Conservation (phyloP, 495 filamentous ascomycete species). For the Talaromyces thailandensis region DNA sequence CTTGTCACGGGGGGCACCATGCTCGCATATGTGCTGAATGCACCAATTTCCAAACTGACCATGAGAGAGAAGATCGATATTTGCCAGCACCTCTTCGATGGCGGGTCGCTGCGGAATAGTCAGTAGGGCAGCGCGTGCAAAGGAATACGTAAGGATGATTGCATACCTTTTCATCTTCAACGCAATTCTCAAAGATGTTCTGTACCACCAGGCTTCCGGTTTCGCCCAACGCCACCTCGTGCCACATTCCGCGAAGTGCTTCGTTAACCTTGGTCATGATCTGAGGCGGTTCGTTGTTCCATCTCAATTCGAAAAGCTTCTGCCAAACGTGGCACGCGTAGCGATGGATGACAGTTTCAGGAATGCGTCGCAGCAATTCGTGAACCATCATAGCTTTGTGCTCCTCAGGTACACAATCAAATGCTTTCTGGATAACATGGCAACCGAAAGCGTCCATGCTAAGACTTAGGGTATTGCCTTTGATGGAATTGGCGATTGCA, state of each 20-base stretch:
- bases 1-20: constrained; percentile 84
- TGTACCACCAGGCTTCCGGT: constrained; percentile 96
- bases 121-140: constrained; percentile 14
- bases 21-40: constrained; percentile 98
- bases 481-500: constrained; percentile 89
- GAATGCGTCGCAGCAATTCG: constrained; percentile 88
- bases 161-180: constrained; percentile 94
- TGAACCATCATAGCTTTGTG: constrained; percentile 98
- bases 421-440: constrained; percentile 96
- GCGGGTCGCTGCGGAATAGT: constrained; percentile 65
- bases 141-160: neutral
- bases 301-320: constrained; percentile 97
- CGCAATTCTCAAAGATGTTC: constrained; percentile 98
- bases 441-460: constrained; percentile 99
- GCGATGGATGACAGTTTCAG: constrained; percentile 95
- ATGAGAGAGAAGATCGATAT: constrained; percentile 90
- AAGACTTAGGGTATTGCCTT: constrained; percentile 85
- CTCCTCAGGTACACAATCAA: constrained; percentile 93
- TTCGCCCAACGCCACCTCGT: constrained; percentile 93
- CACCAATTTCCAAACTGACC: constrained; percentile 99
- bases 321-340: constrained; percentile 99
- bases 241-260: constrained; percentile 93
- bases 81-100: constrained; percentile 89
- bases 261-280: constrained; percentile 99
- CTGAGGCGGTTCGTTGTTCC: constrained; percentile 89